Evolutionary conservation across 208 protist species (phyloP).

Genomic region (Novymonas esmeraldas): DNA sequence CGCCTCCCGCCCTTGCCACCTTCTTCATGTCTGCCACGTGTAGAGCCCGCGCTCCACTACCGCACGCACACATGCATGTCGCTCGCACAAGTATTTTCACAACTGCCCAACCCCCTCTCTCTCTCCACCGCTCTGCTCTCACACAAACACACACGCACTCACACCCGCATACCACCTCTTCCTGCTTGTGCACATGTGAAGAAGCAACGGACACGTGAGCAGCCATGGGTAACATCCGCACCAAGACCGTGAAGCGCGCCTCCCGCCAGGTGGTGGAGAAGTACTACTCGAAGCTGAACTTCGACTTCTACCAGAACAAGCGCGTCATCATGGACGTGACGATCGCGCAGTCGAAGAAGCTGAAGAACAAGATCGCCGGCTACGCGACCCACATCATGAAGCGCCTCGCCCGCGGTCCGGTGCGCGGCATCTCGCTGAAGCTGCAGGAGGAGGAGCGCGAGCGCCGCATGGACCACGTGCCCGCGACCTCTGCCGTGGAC

Average conservation of each 20-base stretch:
- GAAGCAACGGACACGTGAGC: conserved; percentile 2
- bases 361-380: conserved; percentile 99
- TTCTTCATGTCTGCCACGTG: no score
- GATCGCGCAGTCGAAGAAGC: conserved; percentile 98
- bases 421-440: conserved; percentile 99
- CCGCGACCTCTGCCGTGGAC: conserved; percentile 91
- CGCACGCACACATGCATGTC: no score
- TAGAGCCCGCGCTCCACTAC: no score
- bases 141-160: background rate
- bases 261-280: conserved; percentile 99
- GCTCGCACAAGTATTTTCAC: no score
- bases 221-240: conserved; percentile 99
- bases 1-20: no score
- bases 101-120: background rate
- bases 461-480: conserved; percentile 99
- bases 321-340: conserved; percentile 96
- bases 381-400: conserved; percentile 99
- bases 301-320: conserved; percentile 99
- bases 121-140: background rate
- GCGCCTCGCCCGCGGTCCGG: conserved; percentile 97
- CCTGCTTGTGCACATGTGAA: no score
- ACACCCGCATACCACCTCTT: background rate
- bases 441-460: conserved; percentile 99
- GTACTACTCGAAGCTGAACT: conserved; percentile 99
- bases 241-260: conserved; percentile 99